phyloP scores from a whole-genome alignment of 2,329 filamentous ascomycete genomes.

The Talaromyces verruculosus region DNA sequence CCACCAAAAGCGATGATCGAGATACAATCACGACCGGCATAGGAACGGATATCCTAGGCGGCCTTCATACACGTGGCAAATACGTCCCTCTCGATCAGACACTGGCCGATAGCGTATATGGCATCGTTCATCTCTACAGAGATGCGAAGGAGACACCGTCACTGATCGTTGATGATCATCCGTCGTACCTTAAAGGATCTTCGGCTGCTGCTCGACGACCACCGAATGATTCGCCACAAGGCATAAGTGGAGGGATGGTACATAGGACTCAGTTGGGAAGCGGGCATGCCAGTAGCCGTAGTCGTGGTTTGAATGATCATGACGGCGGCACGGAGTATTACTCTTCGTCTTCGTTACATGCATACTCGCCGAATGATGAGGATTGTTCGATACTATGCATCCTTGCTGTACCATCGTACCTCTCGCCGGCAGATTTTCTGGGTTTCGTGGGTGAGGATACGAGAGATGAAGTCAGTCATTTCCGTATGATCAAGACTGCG shows the following conservation, averaged over 20 bases:
- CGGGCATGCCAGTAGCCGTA: slow-evolving; percentile 2
- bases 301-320: slow-evolving; percentile 18
- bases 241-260: slow-evolving; percentile 23
- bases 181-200: slow-evolving; percentile 40
- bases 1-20: slow-evolving; percentile 28
- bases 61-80: slow-evolving; percentile 77
- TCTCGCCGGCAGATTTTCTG: slow-evolving; percentile 85
- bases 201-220: slow-evolving; percentile 36
- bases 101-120: slow-evolving; percentile 81
- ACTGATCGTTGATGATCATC: slow-evolving; percentile 52
- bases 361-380: slow-evolving; percentile 38
- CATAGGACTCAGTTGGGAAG: slow-evolving; percentile 12
- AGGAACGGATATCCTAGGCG: slow-evolving; percentile 55
- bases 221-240: slow-evolving; percentile 25
- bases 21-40: slow-evolving; percentile 49
- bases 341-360: slow-evolving; percentile 11
- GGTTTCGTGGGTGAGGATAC: slow-evolving; percentile 90
- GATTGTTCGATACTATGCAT: slow-evolving; percentile 89
- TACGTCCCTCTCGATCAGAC: slow-evolving; percentile 69
- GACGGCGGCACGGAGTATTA: slow-evolving; percentile 19
- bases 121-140: slow-evolving; percentile 89
- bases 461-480: slow-evolving; percentile 83
- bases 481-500: slow-evolving; percentile 88
- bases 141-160: slow-evolving; percentile 73
- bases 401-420: slow-evolving; percentile 89